These are phyloP conservation scores for Scleroderma citrinum DNA, from an alignment of 768 basidiomycete species.

Conservation along the genomic window DNA sequence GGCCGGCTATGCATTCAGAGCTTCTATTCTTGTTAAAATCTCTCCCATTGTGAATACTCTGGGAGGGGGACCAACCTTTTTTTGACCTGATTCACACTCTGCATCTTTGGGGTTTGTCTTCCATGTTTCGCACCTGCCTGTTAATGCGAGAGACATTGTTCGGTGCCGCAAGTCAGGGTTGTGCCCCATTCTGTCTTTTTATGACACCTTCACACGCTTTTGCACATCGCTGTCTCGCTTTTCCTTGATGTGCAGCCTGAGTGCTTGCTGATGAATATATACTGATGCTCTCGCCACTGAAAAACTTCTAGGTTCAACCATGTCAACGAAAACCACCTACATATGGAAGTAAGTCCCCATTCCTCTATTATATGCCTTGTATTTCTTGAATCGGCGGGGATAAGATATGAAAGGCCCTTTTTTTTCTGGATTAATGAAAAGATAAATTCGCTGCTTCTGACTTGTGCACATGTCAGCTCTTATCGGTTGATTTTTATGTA, in stretches of 20 bases:
- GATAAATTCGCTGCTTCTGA: background rate
- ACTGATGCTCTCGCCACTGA: slow-evolving; percentile 1
- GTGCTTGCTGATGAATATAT: slow-evolving; percentile 1
- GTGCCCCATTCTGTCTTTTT: background rate
- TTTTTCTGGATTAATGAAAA: no score
- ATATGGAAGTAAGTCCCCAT: slow-evolving; percentile 53
- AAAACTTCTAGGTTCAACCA: slow-evolving; percentile 61
- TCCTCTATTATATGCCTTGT: background rate
- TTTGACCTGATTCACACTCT: background rate
- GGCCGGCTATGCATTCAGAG: background rate
- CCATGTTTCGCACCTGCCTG: background rate
- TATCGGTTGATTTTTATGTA: background rate
- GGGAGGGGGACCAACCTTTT: background rate
- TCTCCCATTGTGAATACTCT: background rate
- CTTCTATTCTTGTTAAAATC: background rate
- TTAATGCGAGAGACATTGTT: background rate
- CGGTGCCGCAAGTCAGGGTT: background rate
- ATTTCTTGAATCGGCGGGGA: background rate
- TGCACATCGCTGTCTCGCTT: background rate
- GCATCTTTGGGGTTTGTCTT: background rate
- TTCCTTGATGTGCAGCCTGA: background rate
- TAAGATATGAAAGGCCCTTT: background rate
- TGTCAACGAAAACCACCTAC: slow-evolving; percentile 58
- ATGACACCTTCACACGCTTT: background rate
- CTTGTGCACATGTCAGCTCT: background rate